Base-by-base conservation (phyloP, 106 monocot genomes). In the Apostasia ramifera region DNA sequence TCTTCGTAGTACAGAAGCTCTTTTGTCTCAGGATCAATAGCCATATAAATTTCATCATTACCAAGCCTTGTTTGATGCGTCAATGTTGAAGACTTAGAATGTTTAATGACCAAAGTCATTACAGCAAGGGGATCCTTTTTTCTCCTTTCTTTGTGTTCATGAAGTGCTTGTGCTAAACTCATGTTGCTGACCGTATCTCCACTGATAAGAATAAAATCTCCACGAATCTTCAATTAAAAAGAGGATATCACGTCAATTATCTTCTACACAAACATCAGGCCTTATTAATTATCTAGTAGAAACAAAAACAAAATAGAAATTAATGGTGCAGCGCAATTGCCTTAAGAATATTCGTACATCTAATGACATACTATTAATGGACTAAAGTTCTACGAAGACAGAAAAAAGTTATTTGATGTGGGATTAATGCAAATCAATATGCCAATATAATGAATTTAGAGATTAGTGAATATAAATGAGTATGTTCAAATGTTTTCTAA, bases 121-220 rank as follows among this genome's bases (percentile, higher is more conserved):
- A 98, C 71, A 69, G 93, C 87, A 73, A 81, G 87, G 7, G 90
- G 90, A 73, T 98, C 98, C 67, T 90, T 93, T 70, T 98, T 98
- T 60, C 85, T 87, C 77, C 98, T 87, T 53, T 98, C 98, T 59
- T 83, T 98, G 73, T 98, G 98, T 64, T 90, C 87, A 47, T 85
- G 68, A 72, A 98, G 87, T 39, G 90, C 98, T 63, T 90, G 76
- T 60, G 70, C 83, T 64, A 98, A 80, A 69, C 81, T 87, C 80
- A 82, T 82, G 68, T 93, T 98, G 81, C 93, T 93, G 40, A 98
- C 87, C 10, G 93, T 98, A 71, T 98, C 93, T 9, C 98, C 98
- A 69, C 87, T 98, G 69, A 98, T 73, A n/a, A 98, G 93, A 78
- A 98, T 72, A 76, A 98, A 98, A 76, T 98, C 98, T 71, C 93